These are phyloP conservation scores for Pythium phragmiticola DNA, from an alignment of 352 stramenopile species.

Conservation along the genomic window DNA sequence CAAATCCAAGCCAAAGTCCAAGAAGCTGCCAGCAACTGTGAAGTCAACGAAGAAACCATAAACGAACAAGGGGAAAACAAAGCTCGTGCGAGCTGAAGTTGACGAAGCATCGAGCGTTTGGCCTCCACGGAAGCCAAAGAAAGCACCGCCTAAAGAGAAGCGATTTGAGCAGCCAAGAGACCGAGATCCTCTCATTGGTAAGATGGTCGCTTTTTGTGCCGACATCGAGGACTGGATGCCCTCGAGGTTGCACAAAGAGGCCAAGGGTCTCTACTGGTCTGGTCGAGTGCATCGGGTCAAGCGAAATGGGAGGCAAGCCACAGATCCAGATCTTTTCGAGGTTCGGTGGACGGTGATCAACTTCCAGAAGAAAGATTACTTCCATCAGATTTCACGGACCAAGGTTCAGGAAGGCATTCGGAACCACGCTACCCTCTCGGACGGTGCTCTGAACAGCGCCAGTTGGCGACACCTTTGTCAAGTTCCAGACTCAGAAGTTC, in stretches of 20 bases:
- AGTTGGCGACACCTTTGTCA: conserved; percentile 16
- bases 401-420: conserved; percentile 12
- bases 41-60: too few relatives aligned
- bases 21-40: neutral
- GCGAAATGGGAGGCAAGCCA: neutral
- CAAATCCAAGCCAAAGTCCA: neutral
- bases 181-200: conserved; percentile 11
- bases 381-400: neutral
- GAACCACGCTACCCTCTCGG: conserved; percentile 10
- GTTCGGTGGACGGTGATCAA: conserved; percentile 17
- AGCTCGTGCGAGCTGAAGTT: too few relatives aligned
- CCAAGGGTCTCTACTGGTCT: conserved; percentile 13
- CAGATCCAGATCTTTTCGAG: neutral
- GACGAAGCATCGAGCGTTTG: neutral
- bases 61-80: too few relatives aligned
- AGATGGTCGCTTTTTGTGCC: conserved; percentile 22
- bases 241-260: conserved; percentile 2
- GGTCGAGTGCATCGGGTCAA: conserved; percentile 1
- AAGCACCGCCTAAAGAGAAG: neutral
- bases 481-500: conserved; percentile 12
- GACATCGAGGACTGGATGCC: conserved; percentile 25
- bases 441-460: conserved; percentile 15
- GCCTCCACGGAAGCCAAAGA: conserved; percentile 8
- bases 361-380: conserved; percentile 16
- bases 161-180: neutral